Base-by-base conservation (phyloP, 805 yeast genomes). In the Kodamaea lidongshanica region DNA sequence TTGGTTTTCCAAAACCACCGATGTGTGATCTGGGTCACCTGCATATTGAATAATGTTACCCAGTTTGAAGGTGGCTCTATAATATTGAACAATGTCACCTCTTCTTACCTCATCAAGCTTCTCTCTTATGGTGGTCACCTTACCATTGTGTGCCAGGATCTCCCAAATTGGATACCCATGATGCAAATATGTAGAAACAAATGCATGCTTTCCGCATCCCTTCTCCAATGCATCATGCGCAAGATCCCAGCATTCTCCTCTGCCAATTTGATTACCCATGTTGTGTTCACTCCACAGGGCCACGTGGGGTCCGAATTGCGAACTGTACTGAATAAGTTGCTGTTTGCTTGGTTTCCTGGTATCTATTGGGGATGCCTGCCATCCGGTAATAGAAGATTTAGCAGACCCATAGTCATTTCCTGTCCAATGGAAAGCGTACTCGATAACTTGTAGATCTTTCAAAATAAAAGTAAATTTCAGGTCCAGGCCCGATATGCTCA, bases 231-330 rank as follows among this genome's bases (percentile, higher is more conserved):
- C 77, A 28, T 70, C 71, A 30, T 60, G 67, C 0, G 78, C 79
- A 34, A 74, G 58, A 19, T 74, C 74, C 79, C 79, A 74, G 40
- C 80, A 73, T 41, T 74, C 79, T 5, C 80, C 80, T 22, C 63
- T 48, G 2, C 76, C 77, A 7, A 74, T 76, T 28, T 51, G 48
- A 27, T 60, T 54, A 6, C 77, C 77, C 18, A 53, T 40, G 12
- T 61, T 59, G 14, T 59, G 65, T 38, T 70, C 74, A 46, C 68
- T 58, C 80, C 79, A 74, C 16, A 63, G 53, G 3, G 75, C 77
- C 7, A 74, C 60, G 40, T 71, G 65, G 12, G 66, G 70, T n/a
- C 77, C 76, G 42, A 54, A 73, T 28, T 50, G 51, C 13, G 52
- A 35, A 26, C 60, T 53, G 22, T 61, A 62, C 4, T 41, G 46